Conservation (phyloP, 805 yeast genomes). For the Starmerella bombicola region DNA sequence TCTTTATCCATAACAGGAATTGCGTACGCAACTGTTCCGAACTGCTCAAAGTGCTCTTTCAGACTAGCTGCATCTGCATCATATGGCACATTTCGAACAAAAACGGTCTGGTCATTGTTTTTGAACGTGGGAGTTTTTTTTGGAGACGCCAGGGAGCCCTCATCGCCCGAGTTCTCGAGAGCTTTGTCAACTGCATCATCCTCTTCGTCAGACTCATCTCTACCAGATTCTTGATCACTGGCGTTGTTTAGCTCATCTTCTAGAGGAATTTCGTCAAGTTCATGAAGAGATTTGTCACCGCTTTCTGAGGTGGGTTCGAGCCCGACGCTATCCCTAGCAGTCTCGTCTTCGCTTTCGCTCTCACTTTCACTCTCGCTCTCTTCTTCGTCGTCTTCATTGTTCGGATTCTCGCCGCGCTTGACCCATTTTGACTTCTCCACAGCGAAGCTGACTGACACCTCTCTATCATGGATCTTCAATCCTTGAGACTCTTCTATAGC, state of each 20-base stretch:
- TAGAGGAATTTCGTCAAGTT: conserved; percentile 23
- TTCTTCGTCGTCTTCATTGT: conserved; percentile 29
- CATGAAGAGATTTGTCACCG: conserved; percentile 14
- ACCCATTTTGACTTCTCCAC: conserved; percentile 78
- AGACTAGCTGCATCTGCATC: conserved; percentile 77
- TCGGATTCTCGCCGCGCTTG: conserved; percentile 34
- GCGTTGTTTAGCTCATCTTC: conserved; percentile 28
- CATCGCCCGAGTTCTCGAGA: conserved; percentile 30
- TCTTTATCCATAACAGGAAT: conserved; percentile 80
- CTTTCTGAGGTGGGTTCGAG: too few species aligned
- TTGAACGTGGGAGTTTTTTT: conserved; percentile 25
- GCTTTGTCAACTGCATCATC: conserved; percentile 24
- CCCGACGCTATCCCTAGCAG: conserved; percentile 24
- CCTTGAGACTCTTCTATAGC: conserved; percentile 70
- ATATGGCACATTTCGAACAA: conserved; percentile 87
- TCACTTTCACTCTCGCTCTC: conserved; percentile 23
- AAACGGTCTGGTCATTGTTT: conserved; percentile 41
- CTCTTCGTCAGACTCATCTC: conserved; percentile 18
- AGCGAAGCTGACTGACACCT: conserved; percentile 89
- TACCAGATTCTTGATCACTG: conserved; percentile 28
- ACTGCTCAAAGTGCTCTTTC: conserved; percentile 61
- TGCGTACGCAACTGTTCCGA: conserved; percentile 86
- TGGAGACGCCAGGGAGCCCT: conserved; percentile 26
- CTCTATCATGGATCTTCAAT: conserved; percentile 74
- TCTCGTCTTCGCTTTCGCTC: conserved; percentile 29